These are phyloP conservation scores for Phaeomoniella chlamydospora DNA, from an alignment of 2,329 filamentous ascomycete species.

Conservation along the genomic window DNA sequence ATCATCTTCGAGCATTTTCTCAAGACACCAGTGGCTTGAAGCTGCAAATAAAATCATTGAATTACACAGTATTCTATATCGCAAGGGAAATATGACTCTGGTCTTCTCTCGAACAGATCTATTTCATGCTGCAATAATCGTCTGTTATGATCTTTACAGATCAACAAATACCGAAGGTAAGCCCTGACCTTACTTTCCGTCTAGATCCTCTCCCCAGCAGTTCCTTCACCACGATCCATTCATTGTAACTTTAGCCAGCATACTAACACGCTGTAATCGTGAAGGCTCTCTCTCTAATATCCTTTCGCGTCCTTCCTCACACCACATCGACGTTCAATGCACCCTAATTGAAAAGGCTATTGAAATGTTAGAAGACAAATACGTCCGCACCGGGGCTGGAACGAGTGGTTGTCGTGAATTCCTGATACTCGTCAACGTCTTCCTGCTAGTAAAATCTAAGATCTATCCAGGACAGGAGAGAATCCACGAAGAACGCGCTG, in stretches of 20 bases:
- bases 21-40: conserved; percentile 12
- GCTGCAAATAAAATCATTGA: conserved; percentile 9
- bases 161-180: background rate
- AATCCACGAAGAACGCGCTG: background rate
- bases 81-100: conserved; percentile 4
- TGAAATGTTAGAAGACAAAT: background rate
- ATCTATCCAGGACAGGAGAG: background rate
- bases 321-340: background rate
- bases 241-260: too few relatives aligned
- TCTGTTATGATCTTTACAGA: conserved; percentile 9
- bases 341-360: background rate
- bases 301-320: too few relatives aligned
- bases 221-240: too few relatives aligned
- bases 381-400: background rate
- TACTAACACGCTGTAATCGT: too few relatives aligned
- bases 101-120: conserved; percentile 10
- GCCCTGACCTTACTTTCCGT: too few relatives aligned
- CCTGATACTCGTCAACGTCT: background rate
- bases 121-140: conserved; percentile 9
- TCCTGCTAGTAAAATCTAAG: background rate
- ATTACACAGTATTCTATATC: conserved; percentile 5
- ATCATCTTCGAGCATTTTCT: conserved; percentile 11
- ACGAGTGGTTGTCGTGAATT: background rate
- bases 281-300: too few relatives aligned
- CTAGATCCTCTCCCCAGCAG: too few relatives aligned